Conservation (phyloP, 208 protist genomes). For the Trichomonas vaginalis region DNA sequence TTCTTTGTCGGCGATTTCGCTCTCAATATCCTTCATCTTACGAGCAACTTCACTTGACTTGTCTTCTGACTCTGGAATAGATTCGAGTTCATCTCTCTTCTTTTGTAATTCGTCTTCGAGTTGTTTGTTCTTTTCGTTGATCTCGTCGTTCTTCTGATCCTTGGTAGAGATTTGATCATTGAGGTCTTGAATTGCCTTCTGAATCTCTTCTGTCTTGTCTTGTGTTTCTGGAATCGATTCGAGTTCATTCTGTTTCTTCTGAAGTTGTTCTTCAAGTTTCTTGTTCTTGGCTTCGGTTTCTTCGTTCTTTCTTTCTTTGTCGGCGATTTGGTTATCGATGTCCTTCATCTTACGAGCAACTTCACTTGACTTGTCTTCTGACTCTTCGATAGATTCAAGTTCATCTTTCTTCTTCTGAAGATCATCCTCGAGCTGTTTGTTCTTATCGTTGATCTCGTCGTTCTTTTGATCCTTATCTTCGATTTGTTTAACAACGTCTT, state of each 20-base stretch:
- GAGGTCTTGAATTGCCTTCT: not conserved
- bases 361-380: not conserved
- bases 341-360: not conserved
- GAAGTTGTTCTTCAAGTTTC: not conserved
- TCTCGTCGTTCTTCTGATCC: not conserved
- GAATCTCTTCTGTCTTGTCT: not conserved
- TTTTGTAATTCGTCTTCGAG: not conserved
- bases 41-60: no score
- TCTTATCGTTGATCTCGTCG: not conserved
- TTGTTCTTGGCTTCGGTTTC: not conserved
- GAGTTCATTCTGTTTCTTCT: not conserved
- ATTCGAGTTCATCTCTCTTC: not conserved
- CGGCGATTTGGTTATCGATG: not conserved
- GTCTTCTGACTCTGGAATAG: not conserved
- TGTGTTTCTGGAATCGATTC: not conserved
- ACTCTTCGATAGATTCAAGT: not conserved
- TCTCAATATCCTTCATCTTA: no score
- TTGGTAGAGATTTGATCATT: not conserved
- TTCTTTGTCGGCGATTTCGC: no score
- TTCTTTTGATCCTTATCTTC: not conserved
- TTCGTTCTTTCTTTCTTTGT: not conserved
- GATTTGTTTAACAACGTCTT: not conserved
- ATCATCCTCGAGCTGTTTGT: not conserved
- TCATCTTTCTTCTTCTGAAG: not conserved
- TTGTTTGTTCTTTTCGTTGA: not conserved